Evolutionary conservation across 176 grass and related monocot species (phyloP), one percentile per base, ranked within the genome.

Genomic region (Triticum timopheevii): DNA sequence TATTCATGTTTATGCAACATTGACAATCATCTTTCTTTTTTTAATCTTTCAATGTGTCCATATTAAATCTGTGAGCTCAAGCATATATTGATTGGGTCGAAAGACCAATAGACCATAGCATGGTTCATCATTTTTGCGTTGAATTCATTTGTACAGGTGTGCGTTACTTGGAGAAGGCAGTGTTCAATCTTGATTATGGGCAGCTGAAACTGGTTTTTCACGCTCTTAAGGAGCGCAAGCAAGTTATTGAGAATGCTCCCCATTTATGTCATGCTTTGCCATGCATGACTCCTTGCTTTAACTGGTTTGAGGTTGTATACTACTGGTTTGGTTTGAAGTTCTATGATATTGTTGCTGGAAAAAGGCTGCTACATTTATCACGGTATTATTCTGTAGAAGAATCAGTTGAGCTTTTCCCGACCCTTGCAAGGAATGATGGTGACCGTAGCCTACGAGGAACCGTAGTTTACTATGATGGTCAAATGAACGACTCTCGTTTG

Each of bases 271-370:
- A 98, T 84, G 92, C 92, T 84, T 77, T 98, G 68, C 93, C 96
- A 33, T 96, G 96, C 89, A 98, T 98, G 96, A 98, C 93, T 66
- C 96, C 93, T 59, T 98, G 96, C 82, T 98, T 98, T 92, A 94
- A 90, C 39, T 98, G 96, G 96, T 98, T 98, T 84, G 96, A 98
- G 70, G 87, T 84, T 85, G 65, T 98, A 79, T 98, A 96, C 82
- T 98, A 94, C 76, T 98, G 96, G 96, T 81, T 92, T 13, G 96
- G 96, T 69, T 80, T 98, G 70, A 98, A 98, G 82, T 64, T 98
- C 35, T 98, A 98, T 78, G 96, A 96, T 89, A 80, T 98, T 16
- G 92, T 98, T 70, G 93, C 96, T 85, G 96, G 96, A 11, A 91
- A 85, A 86, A 92, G 88, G 84, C 74, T 98, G 81, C 93, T 98